Base-by-base conservation (phyloP, 2,329 filamentous ascomycete species). In the Verticillium nubilum region DNA sequence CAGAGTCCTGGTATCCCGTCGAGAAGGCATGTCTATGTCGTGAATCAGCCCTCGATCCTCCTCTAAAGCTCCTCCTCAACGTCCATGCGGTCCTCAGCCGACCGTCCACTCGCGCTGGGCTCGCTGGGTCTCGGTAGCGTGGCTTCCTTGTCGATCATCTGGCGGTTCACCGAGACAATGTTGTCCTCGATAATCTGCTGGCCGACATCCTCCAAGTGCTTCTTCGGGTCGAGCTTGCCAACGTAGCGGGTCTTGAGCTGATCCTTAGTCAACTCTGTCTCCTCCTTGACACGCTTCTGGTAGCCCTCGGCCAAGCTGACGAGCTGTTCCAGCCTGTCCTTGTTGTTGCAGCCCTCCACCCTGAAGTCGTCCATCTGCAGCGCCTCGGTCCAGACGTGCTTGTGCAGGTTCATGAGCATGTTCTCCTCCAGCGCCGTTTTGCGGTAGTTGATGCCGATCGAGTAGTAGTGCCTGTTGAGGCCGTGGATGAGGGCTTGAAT, bases 401-500 rank as follows among this genome's bases (percentile, higher is more conserved):
- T 99, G 84, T 99, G 95, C 66, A 99, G 80, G 74, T 99, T 99
- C 96, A 99, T 99, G 69, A 99, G 78, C 95, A 99, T 99, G 77
- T 97, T 98, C 82, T 99, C 96, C 75, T 99, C 95, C 56, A 99
- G 81, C 1, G 92, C 94, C 0, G 94, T 97, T 82, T 99, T 99
- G 72, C 94, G 85, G 78, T 99, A 99, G 78, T 97, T 93, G 79
- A 99, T 98, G 61, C 86, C 94, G 72, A 99, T 99, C 68, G 92
- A 97, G 83, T 99, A 99, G 83, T 99, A 99, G 80, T 99, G 95
- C 70, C 95, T 85, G 81, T 99, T 99, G 52, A 99, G 84, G 60
- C 95, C 95, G 76, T 99, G 95, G 65, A 99, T 99, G 60, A 99
- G 88, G 35, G 96, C 94, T 79, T 99, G 96, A 66, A 99, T 99